Evolutionary conservation across 192 early-diverging fungal species (phyloP).

Genomic region (Gonapodya prolifera): DNA sequence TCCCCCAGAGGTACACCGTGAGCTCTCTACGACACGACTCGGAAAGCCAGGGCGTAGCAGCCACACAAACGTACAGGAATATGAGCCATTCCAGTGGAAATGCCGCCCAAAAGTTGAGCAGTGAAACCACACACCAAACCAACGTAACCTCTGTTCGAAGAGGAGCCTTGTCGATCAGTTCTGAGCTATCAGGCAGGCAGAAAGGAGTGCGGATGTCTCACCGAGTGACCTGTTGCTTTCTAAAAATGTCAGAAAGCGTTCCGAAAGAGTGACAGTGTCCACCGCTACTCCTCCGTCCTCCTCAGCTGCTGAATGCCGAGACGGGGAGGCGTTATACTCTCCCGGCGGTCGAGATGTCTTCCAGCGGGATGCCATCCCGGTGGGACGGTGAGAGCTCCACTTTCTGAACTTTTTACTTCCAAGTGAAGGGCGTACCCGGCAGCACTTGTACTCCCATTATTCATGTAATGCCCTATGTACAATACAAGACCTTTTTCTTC

Average conservation of each 20-base stretch:
- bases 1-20: too few relatives aligned
- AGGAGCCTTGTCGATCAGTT: too few relatives aligned
- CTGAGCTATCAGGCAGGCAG: too few relatives aligned
- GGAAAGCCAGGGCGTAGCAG: not conserved
- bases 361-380: not conserved
- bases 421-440: too few relatives aligned
- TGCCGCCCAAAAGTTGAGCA: slow-evolving; percentile 24
- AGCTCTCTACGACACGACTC: not conserved
- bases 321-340: not conserved
- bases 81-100: slow-evolving; percentile 34
- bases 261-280: too few relatives aligned
- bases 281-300: not conserved
- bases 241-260: not conserved
- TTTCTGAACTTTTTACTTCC: too few relatives aligned
- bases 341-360: not conserved
- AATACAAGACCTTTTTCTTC: too few relatives aligned
- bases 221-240: not conserved
- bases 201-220: too few relatives aligned
- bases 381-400: not conserved
- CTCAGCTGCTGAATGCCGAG: not conserved
- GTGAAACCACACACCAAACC: slow-evolving; percentile 20
- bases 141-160: slow-evolving; percentile 5
- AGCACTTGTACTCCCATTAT: too few relatives aligned
- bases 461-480: too few relatives aligned
- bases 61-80: slow-evolving; percentile 10